Base-by-base conservation (phyloP, 2,329 filamentous ascomycete species). In the Cadophora malorum region DNA sequence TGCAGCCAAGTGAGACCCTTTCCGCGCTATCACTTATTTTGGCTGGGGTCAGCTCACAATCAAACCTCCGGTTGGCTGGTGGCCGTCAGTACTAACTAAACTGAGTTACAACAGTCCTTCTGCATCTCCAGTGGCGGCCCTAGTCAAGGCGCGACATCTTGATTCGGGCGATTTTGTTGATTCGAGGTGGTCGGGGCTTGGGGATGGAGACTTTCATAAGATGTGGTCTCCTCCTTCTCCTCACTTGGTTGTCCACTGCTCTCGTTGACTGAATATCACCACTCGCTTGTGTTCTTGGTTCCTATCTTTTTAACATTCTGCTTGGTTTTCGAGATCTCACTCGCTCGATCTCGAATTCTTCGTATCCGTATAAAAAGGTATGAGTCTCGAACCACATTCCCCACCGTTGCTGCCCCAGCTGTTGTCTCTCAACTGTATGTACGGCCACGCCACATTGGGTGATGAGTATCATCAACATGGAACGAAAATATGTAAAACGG, bases 121-220 rank as follows among this genome's bases (percentile, higher is more conserved):
- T 52, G 58, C 62, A 65, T 56, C 55, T 64, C 45, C 58, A 62
- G 55, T 65, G 63, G 67, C 60, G 55, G 63, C 53, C 58, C 58
- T 63, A 65, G 49, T 49, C 50, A 47, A 63, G 41, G 21, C 52
- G 61, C 64, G 56, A 68, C 65, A 67, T 69, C 66, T 69, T 12
- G 59, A 65, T 71, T n/a, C 25, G 59, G 69, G 45, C 35, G 21
- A 31, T 65, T 62, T 67, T 65, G 68, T 68, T 69, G 64, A 70
- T 59, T 71, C 61, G 67, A 63, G 67, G 70, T 67, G 67, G 70
- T 65, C 63, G 69, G 66, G 68, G 62, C 38, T 47, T 64, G 61
- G 56, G 49, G 28, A 28, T 58, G 31, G 67, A 45, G 59, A 25
- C 64, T 58, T 53, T 65, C 38, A 67, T 64, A 67, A 69, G 47